phyloP scores from a whole-genome alignment of 345 rosid species.

The Gossypium sturtianum region DNA sequence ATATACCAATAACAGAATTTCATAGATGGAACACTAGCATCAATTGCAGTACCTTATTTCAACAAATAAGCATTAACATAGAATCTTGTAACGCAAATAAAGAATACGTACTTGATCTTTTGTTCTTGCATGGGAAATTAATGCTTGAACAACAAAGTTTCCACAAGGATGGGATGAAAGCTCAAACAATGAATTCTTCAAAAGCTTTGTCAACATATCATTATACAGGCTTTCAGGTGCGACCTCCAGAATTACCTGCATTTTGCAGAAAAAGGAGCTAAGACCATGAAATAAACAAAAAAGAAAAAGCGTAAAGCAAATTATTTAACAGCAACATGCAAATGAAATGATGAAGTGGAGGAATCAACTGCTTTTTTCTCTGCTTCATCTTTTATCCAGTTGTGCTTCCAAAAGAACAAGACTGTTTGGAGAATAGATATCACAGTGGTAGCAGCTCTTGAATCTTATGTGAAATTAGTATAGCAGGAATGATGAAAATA shows the following conservation, averaged over 20 bases:
- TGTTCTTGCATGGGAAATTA: slow-evolving; percentile 63
- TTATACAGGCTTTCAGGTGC: slow-evolving; percentile 71
- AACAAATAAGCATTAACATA: neutral
- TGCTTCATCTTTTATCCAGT: neutral
- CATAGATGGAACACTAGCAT: neutral
- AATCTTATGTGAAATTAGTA: neutral
- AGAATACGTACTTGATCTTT: slow-evolving; percentile 55
- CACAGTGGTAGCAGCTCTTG: neutral
- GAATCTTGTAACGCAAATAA: neutral
- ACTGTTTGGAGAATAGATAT: neutral
- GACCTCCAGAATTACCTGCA: slow-evolving; percentile 88
- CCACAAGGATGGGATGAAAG: slow-evolving; percentile 86
- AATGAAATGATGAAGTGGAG: neutral
- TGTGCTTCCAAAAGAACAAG: neutral
- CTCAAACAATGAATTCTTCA: slow-evolving; percentile 58
- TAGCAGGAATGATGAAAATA: neutral
- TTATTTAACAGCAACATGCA: neutral
- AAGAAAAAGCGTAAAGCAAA: neutral
- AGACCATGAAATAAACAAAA: neutral
- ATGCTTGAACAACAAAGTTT: slow-evolving; percentile 83
- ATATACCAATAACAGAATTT: neutral
- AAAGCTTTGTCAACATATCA: slow-evolving; percentile 61
- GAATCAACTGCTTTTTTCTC: neutral
- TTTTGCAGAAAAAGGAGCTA: slow-evolving; percentile 3
- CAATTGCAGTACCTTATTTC: neutral